Evolutionary conservation across 108 stramenopile genomes (phyloP), one percentile per base, ranked within the genome.

Genomic region (Seminavis robusta): DNA sequence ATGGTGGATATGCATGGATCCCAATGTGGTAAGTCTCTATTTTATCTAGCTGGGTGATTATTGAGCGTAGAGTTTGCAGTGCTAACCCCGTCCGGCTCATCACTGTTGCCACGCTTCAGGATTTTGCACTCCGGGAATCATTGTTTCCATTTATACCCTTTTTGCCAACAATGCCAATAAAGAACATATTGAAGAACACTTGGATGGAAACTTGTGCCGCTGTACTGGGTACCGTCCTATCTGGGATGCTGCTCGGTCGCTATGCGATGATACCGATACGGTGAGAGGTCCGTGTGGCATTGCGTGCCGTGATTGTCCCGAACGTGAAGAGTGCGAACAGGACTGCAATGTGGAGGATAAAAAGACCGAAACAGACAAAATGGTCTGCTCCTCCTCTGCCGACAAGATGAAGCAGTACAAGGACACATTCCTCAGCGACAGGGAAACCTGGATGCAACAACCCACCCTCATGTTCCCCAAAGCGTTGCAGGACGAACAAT

Each of bases 211-310:
- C 65, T 62, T 98, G 5, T 98, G 97, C 63, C 80, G 97, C 0
- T 98, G 97, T 61, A 98, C 97, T 15, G 94, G 94, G 4, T 97
- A 97, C 48, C 84, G 97, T 13, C 97, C 97, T 25, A 95, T 97
- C 56, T 92, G 95, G 88, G 97, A 97, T 68, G 94, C 95, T 0
- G 97, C 97, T 23, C 54, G 83, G 11, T 71, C 77, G 0, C 36
- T 94, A 32, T 87, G 85, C 37, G 67, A 63, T 19, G 84, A 76
- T 63, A 74, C 59, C 33, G 77, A 65, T 15, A 49, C 69, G 3
- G 63, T 77, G 17, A 51, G 40, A 21, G 90, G 86, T 47, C 86
- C 86, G 8, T 88, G 90, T 75, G 90, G 90, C 1, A 64, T 59
- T 0, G 28, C 81, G 0, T 94, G 92, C 46, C 69, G 74, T 0